Evolutionary conservation across 495 filamentous ascomycete genomes (phyloP), one percentile per base, ranked within the genome.

Genomic region (Hyphodiscus hymeniophilus): DNA sequence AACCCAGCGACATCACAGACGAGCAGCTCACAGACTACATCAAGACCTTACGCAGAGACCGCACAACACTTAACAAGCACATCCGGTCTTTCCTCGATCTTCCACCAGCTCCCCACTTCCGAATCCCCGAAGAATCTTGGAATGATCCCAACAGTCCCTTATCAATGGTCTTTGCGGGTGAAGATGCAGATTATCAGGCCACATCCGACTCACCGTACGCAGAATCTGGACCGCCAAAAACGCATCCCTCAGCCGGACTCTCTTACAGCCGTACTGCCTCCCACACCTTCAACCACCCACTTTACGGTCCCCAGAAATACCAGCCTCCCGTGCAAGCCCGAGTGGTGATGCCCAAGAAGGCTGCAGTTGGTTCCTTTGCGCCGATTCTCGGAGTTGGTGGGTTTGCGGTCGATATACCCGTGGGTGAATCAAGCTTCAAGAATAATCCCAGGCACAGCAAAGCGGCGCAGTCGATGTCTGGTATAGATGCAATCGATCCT

Each of bases 201-300:
- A 22, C 24, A n/a, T 45, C 39, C 28, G 21, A 57, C 7, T 57
- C 58, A 22, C 69, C 73, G 22, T 85, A 85, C 56, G 75, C 75
- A 10, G 60, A 67, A 11, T 56, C 59, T 6, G 84, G 86, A 2
- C 85, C 89, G 3, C 87, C 85, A 1, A 75, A 75, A 45, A 97
- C 91, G 7, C 92, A 99, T 65, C 92, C 94, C 1, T 92, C 89
- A 1, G 94, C 82, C 2, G 92, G 92, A 51, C 67, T 97, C 15
- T 84, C 86, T 31, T 96, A 97, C 66, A 71, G 83, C 23, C 81
- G 89, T 46, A 84, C 86, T 13, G 64, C 74, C 28, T 72, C 81
- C 18, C 73, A 81, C 59, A 61, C 85, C 35, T 71, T 78, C 42
- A 94, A 95, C 62, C 89, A 96, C 59, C 84, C 92, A 0, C 48